These are phyloP conservation scores for Vigna radiata DNA, from an alignment of 306 rosid species.

Conservation along the genomic window DNA sequence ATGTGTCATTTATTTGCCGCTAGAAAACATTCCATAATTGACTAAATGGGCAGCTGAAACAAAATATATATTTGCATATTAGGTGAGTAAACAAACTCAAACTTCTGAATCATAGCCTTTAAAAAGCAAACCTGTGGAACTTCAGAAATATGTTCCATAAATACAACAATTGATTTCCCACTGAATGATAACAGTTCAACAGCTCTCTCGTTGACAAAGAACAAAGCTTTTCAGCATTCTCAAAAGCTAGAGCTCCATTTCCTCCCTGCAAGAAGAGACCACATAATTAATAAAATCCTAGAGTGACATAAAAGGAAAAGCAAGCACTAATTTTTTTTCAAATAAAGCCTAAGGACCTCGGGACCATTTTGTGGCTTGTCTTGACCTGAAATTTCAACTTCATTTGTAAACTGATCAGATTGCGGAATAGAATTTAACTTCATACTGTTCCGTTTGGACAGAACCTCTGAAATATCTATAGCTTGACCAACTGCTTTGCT, in stretches of 20 bases:
- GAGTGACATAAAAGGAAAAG: background rate
- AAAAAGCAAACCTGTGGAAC: conserved; percentile 70
- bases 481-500: conserved; percentile 66
- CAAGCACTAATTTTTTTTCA: conserved; percentile 30
- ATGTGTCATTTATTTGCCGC: conserved; percentile 1
- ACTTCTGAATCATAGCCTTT: background rate
- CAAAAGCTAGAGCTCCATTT: conserved; percentile 47
- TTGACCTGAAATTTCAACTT: conserved; percentile 58
- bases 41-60: conserved; percentile 1
- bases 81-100: background rate
- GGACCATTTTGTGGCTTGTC: conserved; percentile 73
- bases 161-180: conserved; percentile 74
- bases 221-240: conserved; percentile 50
- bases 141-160: conserved; percentile 78
- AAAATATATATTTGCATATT: background rate
- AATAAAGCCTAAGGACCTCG: conserved; percentile 66
- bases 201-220: conserved; percentile 54
- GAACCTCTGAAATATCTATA: conserved; percentile 69
- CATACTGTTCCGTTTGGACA: conserved; percentile 58
- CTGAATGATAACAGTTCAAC: conserved; percentile 50
- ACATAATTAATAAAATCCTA: conserved; percentile 22
- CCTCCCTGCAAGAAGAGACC: conserved; percentile 48
- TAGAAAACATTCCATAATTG: conserved; percentile 27
- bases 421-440: conserved; percentile 52
- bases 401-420: conserved; percentile 49